Evolutionary conservation across 1,139 yeast species (phyloP).

Genomic region (Sugiyamaella castrensis): DNA sequence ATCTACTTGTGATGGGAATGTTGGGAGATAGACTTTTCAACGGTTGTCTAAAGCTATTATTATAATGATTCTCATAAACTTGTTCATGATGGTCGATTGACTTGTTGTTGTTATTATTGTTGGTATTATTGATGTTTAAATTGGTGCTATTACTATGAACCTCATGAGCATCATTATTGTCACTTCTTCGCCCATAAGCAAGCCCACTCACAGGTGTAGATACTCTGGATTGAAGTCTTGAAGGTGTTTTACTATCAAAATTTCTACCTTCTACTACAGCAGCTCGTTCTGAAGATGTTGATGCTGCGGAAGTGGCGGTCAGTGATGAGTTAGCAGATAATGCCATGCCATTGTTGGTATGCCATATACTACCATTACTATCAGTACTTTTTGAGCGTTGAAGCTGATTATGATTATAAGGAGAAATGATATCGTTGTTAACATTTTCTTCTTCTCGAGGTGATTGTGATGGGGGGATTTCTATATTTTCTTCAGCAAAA

Average conservation of each 20-base stretch:
- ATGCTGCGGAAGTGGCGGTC: too few relatives aligned
- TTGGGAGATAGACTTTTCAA: slow-evolving; percentile 15
- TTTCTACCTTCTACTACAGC: too few relatives aligned
- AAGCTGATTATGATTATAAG: neutral
- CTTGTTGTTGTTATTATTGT: neutral
- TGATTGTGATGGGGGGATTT: slow-evolving; percentile 13
- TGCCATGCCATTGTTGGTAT: neutral
- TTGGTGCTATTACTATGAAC: neutral
- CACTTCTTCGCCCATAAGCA: too few relatives aligned
- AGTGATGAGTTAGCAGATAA: neutral
- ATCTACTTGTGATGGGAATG: slow-evolving; percentile 11
- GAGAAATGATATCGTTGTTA: slow-evolving; percentile 2
- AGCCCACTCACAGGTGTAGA: slow-evolving; percentile 4
- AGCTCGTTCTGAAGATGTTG: too few relatives aligned
- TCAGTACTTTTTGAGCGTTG: slow-evolving; percentile 8
- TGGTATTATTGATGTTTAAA: slow-evolving; percentile 1
- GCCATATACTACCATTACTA: slow-evolving; percentile 3
- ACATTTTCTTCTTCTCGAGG: slow-evolving; percentile 1
- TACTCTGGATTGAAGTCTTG: neutral
- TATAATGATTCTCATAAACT: too few relatives aligned
- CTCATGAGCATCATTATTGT: too few relatives aligned
- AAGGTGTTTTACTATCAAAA: too few relatives aligned
- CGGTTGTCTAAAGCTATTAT: neutral
- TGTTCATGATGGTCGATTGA: neutral
- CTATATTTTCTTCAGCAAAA: slow-evolving; percentile 22